A percentile compares a stretch with the other conserved stretches of the same genome.
Conservation (phyloP, 2,329 filamentous ascomycete genomes). For the Aspergillus tanneri region DNA sequence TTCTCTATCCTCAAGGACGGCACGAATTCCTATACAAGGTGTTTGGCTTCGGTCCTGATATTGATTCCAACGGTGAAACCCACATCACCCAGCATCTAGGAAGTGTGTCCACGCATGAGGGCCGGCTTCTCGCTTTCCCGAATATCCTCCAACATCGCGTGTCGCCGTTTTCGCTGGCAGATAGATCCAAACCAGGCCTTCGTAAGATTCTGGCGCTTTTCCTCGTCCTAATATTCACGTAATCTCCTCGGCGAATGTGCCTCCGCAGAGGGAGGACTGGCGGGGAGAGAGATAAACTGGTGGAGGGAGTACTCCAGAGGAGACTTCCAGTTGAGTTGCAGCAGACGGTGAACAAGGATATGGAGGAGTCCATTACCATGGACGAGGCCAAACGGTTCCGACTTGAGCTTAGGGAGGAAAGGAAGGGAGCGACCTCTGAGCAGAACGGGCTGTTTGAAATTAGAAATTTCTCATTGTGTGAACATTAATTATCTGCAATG, state of each 20-base stretch:
- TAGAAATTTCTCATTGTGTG: slow-evolving; percentile 17
- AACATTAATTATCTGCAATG: too few relatives aligned
- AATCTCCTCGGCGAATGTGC: slow-evolving; percentile 53
- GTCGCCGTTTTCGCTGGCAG: slow-evolving; percentile 50
- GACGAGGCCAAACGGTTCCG: slow-evolving; percentile 42
- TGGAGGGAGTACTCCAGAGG: slow-evolving; percentile 13
- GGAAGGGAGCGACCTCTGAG: slow-evolving; percentile 14
- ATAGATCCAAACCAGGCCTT: slow-evolving; percentile 55
- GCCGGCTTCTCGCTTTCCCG: slow-evolving; percentile 12
- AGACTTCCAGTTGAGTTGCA: slow-evolving; percentile 26
- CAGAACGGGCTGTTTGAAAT: slow-evolving; percentile 16
- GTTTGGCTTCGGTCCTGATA: slow-evolving; percentile 6
- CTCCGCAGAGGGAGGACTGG: slow-evolving; percentile 53
- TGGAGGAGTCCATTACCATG: slow-evolving; percentile 27
- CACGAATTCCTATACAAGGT: slow-evolving; percentile 4
- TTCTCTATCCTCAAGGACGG: slow-evolving; percentile 1
- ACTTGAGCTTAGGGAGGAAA: slow-evolving; percentile 43
- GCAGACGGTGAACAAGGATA: slow-evolving; percentile 27
- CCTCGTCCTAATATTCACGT: slow-evolving; percentile 56
- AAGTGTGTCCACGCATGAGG: slow-evolving; percentile 6
- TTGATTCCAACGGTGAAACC: slow-evolving; percentile 10
- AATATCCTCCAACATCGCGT: slow-evolving; percentile 52
- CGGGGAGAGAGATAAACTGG: slow-evolving; percentile 26
- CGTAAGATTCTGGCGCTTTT: slow-evolving; percentile 59
- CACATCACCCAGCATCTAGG: slow-evolving; percentile 16